These are phyloP conservation scores for Lithocarpus polystachyus DNA, from an alignment of 306 rosid species.

Conservation along the genomic window DNA sequence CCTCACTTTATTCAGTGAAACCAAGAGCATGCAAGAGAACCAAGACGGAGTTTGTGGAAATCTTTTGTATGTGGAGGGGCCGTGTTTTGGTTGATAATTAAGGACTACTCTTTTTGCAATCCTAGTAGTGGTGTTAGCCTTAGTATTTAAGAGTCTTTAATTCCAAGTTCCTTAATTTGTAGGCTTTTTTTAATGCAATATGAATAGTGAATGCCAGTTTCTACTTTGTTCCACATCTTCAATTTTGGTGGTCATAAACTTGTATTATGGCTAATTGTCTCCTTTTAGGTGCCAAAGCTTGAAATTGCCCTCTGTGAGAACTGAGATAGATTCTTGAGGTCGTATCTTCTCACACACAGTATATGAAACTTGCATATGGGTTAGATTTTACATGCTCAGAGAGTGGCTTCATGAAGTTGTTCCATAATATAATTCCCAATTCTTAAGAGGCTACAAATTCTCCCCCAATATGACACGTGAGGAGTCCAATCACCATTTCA, in stretches of 20 bases:
- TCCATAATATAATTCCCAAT: no score
- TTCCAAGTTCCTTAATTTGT: slow-evolving; percentile 15
- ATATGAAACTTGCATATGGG: no score
- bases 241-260: slow-evolving; percentile 4
- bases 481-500: no score
- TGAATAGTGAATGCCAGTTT: neutral
- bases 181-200: slow-evolving; percentile 28
- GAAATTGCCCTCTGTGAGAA: no score
- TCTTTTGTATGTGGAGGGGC: slow-evolving; percentile 24
- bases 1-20: slow-evolving; percentile 72
- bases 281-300: neutral
- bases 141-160: slow-evolving; percentile 29
- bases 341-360: no score
- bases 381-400: no score
- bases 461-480: no score
- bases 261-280: neutral
- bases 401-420: no score
- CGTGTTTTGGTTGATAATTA: slow-evolving; percentile 32
- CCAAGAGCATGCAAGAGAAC: neutral
- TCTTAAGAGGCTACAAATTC: no score
- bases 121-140: slow-evolving; percentile 18
- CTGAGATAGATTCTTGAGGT: no score
- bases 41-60: neutral
- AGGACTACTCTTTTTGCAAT: slow-evolving; percentile 20
- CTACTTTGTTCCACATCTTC: neutral